Conservation (phyloP, 1,139 yeast genomes). For the Geotrichum restrictum region DNA sequence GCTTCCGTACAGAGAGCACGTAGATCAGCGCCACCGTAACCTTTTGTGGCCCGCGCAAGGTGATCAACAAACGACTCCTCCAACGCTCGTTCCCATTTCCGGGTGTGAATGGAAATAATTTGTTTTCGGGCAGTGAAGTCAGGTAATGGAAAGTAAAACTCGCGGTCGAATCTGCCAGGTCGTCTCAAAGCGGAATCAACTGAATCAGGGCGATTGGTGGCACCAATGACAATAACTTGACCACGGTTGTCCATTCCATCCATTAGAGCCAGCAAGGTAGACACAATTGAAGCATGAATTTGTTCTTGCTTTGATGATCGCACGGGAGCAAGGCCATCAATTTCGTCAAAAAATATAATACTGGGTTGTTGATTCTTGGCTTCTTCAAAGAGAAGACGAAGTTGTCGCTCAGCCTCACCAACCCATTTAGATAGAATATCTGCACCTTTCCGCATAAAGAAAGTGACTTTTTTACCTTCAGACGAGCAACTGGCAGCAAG, state of each 20-base stretch:
- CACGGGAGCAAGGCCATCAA: conserved; percentile 97
- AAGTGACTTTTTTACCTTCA: conserved; percentile 75
- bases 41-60: conserved; percentile 80
- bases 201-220: conserved; percentile 96
- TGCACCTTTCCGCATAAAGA: conserved; percentile 98
- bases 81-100: conserved; percentile 79
- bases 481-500: conserved; percentile 92
- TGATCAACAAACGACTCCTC: conserved; percentile 55
- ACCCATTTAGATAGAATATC: conserved; percentile 98
- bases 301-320: conserved; percentile 96
- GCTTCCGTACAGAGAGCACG: conserved; percentile 95
- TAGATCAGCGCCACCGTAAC: conserved; percentile 97
- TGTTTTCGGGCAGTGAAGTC: conserved; percentile 73
- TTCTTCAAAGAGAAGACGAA: conserved; percentile 85
- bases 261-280: conserved; percentile 90
- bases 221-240: conserved; percentile 96
- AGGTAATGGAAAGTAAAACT: conserved; percentile 92
- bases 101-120: conserved; percentile 79
- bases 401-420: conserved; percentile 96
- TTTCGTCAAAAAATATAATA: conserved; percentile 92
- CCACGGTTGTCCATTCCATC: conserved; percentile 99
- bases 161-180: conserved; percentile 97
- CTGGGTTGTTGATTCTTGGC: conserved; percentile 96
- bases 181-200: conserved; percentile 95
- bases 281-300: conserved; percentile 94